Percentiles rank a stretch among this genome's conserved stretches.
These are phyloP conservation scores for Tolypocladium capitatum DNA, from an alignment of 2,329 filamentous ascomycete genomes.

Conservation along the genomic window DNA sequence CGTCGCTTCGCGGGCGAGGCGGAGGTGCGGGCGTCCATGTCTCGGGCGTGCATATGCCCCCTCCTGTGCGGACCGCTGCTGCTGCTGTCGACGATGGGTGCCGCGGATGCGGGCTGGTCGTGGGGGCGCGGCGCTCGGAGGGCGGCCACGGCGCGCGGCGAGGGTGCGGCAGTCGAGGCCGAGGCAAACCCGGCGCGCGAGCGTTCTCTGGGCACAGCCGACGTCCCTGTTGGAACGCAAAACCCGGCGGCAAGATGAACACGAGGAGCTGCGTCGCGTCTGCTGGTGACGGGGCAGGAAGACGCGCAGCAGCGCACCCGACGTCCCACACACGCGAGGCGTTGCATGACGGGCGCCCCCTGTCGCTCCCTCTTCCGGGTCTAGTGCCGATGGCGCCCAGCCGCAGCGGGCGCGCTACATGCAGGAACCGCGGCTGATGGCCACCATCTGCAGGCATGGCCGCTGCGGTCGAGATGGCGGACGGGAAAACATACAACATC, in stretches of 20 bases:
- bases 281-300: not conserved
- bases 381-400: not conserved
- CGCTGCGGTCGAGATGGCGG: too few species aligned
- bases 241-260: not conserved
- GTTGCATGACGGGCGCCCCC: not conserved
- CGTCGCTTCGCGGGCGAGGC: constrained; percentile 31
- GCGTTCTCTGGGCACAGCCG: not conserved
- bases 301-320: not conserved
- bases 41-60: too few species aligned
- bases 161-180: not conserved
- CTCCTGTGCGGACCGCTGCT: too few species aligned
- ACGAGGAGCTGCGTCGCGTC: not conserved
- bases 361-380: not conserved
- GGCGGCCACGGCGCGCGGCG: not conserved
- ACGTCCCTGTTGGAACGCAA: not conserved
- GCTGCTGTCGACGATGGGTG: too few species aligned
- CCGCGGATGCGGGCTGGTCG: not conserved
- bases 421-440: too few species aligned
- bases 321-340: not conserved
- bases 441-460: too few species aligned
- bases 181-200: not conserved
- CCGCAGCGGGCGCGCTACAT: too few species aligned
- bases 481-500: too few species aligned
- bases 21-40: not conserved
- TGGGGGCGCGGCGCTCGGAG: not conserved